Conservation (phyloP, 768 basidiomycete genomes). For the Trametes cingulata region DNA sequence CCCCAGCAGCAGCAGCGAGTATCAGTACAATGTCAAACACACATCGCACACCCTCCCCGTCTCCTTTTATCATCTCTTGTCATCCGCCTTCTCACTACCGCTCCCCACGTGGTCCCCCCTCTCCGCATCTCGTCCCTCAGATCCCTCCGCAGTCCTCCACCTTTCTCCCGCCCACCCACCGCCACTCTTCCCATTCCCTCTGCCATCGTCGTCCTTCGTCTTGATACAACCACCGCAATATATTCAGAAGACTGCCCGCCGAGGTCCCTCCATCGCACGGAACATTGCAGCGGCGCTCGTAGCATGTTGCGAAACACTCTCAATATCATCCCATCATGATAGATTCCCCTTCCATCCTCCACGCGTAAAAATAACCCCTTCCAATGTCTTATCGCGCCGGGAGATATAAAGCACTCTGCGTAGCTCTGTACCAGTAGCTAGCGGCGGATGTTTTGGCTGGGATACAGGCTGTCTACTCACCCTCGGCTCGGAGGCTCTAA, state of each 20-base stretch:
- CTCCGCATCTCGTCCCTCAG: not conserved
- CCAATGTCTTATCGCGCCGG: too few species aligned
- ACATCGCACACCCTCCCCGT: not conserved
- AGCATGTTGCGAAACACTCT: not conserved
- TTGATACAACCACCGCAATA: too few species aligned
- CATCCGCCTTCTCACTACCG: not conserved
- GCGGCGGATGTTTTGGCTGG: too few species aligned
- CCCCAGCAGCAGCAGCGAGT: not conserved
- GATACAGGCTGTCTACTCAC: too few species aligned
- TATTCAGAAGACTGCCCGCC: not conserved
- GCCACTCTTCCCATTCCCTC: not conserved
- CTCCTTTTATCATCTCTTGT: not conserved
- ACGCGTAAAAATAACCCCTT: too few species aligned
- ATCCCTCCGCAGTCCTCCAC: not conserved
- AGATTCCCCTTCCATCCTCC: not conserved
- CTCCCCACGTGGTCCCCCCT: slow-evolving; percentile 1
- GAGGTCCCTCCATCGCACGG: not conserved
- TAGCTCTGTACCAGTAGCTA: too few species aligned
- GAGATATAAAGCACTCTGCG: too few species aligned
- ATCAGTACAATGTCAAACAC: not conserved
- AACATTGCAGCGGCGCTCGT: not conserved
- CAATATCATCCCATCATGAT: not conserved
- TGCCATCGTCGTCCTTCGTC: not conserved
- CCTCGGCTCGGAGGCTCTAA: too few species aligned
- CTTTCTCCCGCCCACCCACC: not conserved